Evolutionary conservation across 345 rosid species (phyloP), one percentile per base, ranked within the genome.

Genomic region (Acer saccharum): DNA sequence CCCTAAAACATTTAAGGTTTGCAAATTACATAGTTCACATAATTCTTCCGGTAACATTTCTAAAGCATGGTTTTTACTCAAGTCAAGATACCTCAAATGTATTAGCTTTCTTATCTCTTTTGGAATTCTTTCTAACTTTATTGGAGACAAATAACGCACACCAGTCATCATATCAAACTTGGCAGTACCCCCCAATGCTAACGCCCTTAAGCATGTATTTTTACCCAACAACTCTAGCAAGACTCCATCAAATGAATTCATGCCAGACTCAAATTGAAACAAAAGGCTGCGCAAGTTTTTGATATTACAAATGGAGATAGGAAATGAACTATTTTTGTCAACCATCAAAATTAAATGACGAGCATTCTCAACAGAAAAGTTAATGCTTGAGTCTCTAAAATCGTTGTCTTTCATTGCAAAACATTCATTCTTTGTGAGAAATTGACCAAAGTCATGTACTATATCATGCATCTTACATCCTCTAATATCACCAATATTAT

Each of bases 251-350:
- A 35, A 52, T 23, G 6, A 54, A 52, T 32, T 32, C 2, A 3
- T 1, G 62, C 2, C 14, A 3, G 0, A 0, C 29, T 13, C 18
- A 21, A 62, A 54, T 5, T 21, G 2, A 32, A 78, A 41, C 29
- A 70, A 64, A 18, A 84, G 76, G 55, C 71, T 80, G 20, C 84
- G 86, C 7, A 81, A 41, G 50, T 78, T 72, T 52, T 21, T 72
- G 18, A 55, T 20, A 5, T n/a, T 68, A 61, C 16, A 44, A 61
- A 78, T 7, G 41, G 58, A 23, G 6, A 46, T n/a, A 8, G 48
- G 62, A 65, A 57, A 11, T 55, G 32, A 20, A 32, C 9, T 66
- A 21, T 46, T 29, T 20, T 58, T 74, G 10, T 44, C 20, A 69
- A 68, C 29, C 29, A 13, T 50, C 11, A 78, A 17, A 25, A 55